These are phyloP conservation scores for Porogramme epimiltina DNA, from an alignment of 1,284 basidiomycete species.

Conservation along the genomic window DNA sequence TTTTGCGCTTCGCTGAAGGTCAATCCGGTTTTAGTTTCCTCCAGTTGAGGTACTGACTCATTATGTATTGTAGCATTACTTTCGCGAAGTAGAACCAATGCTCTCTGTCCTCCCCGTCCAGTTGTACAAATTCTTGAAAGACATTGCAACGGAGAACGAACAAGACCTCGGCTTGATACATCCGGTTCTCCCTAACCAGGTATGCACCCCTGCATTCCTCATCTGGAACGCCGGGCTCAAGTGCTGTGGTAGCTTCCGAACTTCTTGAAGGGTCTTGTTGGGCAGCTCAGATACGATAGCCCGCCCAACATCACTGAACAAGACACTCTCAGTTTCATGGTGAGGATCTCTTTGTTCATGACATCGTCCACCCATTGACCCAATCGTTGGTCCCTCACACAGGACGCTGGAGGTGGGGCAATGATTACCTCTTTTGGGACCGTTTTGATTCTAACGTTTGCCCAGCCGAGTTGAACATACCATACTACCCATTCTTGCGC, in stretches of 20 bases:
- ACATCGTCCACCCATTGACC: neutral
- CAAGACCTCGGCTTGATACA: constrained; percentile 39
- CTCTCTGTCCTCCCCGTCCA: constrained; percentile 35
- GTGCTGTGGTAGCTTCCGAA: constrained; percentile 35
- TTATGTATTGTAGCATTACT: constrained; percentile 32
- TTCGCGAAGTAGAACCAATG: constrained; percentile 39
- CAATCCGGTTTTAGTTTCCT: no score
- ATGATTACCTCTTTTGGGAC: no score
- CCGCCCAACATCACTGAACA: constrained; percentile 35
- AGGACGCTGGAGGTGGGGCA: constrained; percentile 39
- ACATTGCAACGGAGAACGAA: constrained; percentile 37
- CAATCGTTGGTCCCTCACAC: neutral
- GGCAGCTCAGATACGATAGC: constrained; percentile 35
- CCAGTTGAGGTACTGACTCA: neutral
- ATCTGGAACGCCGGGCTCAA: neutral
- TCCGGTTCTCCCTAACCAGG: constrained; percentile 40
- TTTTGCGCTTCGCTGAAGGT: constrained; percentile 45
- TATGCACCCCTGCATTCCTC: constrained; percentile 6
- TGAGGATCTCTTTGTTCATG: constrained; percentile 12
- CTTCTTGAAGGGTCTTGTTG: constrained; percentile 40
- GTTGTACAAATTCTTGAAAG: constrained; percentile 36
- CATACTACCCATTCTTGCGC: constrained; percentile 41
- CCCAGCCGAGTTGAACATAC: constrained; percentile 41
- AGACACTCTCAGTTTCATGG: constrained; percentile 42
- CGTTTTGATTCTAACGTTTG: neutral